Evolutionary conservation across 1,139 yeast species (phyloP).

Genomic region (Magnusiomyces magnusii): DNA sequence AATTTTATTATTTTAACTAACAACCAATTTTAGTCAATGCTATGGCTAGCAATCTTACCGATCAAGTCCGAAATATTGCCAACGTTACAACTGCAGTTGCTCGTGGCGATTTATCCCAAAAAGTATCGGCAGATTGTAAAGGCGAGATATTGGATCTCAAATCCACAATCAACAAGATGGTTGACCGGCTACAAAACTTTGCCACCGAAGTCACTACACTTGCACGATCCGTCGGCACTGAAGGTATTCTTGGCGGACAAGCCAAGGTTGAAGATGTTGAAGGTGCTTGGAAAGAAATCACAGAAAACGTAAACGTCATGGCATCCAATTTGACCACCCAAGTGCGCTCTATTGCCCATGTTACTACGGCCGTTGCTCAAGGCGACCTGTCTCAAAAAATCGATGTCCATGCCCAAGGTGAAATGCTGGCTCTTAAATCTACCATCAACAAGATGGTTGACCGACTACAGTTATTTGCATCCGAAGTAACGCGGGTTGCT

Average conservation of each 20-base stretch:
- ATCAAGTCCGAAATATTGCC: slow-evolving; percentile 84
- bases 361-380: slow-evolving; percentile 87
- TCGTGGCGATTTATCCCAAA: slow-evolving; percentile 77
- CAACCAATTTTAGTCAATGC: slow-evolving; percentile 45
- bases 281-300: slow-evolving; percentile 90
- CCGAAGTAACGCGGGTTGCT: slow-evolving; percentile 84
- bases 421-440: slow-evolving; percentile 61
- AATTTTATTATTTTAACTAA: slow-evolving; percentile 3
- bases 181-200: slow-evolving; percentile 78
- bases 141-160: slow-evolving; percentile 81
- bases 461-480: slow-evolving; percentile 76
- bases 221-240: slow-evolving; percentile 84
- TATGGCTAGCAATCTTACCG: slow-evolving; percentile 80
- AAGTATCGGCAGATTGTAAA: slow-evolving; percentile 82
- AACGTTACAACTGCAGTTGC: slow-evolving; percentile 91
- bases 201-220: slow-evolving; percentile 82
- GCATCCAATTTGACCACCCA: slow-evolving; percentile 84
- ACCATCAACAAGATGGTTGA: slow-evolving; percentile 91
- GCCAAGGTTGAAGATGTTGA: slow-evolving; percentile 89
- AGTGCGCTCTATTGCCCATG: slow-evolving; percentile 84
- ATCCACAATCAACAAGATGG: slow-evolving; percentile 75
- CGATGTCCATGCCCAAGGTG: slow-evolving; percentile 87
- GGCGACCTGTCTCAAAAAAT: slow-evolving; percentile 85
- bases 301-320: slow-evolving; percentile 85
- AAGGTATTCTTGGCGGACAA: slow-evolving; percentile 85